Evolutionary conservation across 2,329 filamentous ascomycete species (phyloP).

Genomic region (Phialemonium atrogriseum): DNA sequence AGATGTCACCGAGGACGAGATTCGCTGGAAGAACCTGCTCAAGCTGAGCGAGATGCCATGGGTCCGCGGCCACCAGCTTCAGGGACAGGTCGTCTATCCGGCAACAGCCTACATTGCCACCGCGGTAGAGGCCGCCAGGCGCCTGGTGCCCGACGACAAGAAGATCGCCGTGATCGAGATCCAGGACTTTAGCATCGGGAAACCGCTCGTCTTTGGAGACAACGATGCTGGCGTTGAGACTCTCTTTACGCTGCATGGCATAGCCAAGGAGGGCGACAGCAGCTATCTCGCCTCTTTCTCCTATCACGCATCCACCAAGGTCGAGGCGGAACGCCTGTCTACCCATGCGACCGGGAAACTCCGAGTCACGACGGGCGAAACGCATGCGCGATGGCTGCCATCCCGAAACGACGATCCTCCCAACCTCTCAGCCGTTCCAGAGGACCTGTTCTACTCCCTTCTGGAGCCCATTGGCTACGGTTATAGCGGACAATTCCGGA

Average conservation of each 20-base stretch:
- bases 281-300: slow-evolving; percentile 1
- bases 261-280: slow-evolving; percentile 1
- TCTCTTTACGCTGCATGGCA: slow-evolving; percentile 1
- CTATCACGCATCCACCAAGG: slow-evolving; percentile 1
- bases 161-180: slow-evolving; percentile 4
- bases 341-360: slow-evolving; percentile 1
- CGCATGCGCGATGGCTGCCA: slow-evolving; percentile 2
- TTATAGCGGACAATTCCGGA: not conserved
- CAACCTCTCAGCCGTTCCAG: not conserved
- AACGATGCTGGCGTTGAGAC: slow-evolving; percentile 3
- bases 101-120: slow-evolving; percentile 7
- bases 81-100: slow-evolving; percentile 29
- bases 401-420: not conserved
- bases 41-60: slow-evolving; percentile 22
- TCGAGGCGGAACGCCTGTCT: slow-evolving; percentile 1
- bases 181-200: slow-evolving; percentile 3
- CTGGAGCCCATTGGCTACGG: slow-evolving; percentile 1
- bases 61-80: slow-evolving; percentile 27
- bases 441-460: slow-evolving; percentile 1
- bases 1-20: slow-evolving; percentile 6
- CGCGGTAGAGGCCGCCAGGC: slow-evolving; percentile 3
- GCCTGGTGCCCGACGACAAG: slow-evolving; percentile 2
- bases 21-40: slow-evolving; percentile 18
- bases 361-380: slow-evolving; percentile 3
- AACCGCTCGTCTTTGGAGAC: slow-evolving; percentile 2